A percentile compares a stretch with the other conserved stretches of the same genome.
Evolutionary conservation across 78 protist genomes (phyloP).

Genomic region (Dictyostelium brefeldianum): DNA sequence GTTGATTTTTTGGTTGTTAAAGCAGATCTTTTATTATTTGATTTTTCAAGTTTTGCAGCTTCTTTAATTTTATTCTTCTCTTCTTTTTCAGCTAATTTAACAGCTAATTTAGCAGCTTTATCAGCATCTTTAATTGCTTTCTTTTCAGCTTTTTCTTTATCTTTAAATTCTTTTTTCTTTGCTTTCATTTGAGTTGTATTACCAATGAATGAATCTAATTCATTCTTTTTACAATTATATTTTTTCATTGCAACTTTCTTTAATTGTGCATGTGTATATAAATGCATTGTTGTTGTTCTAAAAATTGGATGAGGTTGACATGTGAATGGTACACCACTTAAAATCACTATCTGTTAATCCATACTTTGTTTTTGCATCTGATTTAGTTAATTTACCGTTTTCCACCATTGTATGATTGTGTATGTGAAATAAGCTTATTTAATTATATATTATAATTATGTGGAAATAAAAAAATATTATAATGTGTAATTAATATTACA

Average conservation of each 20-base stretch:
- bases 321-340: too few relatives aligned
- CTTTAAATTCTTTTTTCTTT: not conserved
- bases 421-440: too few relatives aligned
- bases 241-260: not conserved
- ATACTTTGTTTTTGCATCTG: too few relatives aligned
- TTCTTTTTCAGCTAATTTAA: not conserved
- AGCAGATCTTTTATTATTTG: not conserved
- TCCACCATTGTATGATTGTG: too few relatives aligned
- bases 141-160: not conserved
- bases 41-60: not conserved
- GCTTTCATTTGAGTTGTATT: not conserved
- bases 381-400: too few relatives aligned
- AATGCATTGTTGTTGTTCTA: not conserved
- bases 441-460: too few relatives aligned
- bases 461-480: too few relatives aligned
- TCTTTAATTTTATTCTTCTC: not conserved
- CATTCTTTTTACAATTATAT: not conserved
- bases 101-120: not conserved
- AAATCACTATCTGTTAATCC: too few relatives aligned
- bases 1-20: not conserved
- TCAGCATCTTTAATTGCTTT: not conserved
- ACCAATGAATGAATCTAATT: not conserved
- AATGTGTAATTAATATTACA: too few relatives aligned
- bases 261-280: not conserved
- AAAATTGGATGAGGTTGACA: too few relatives aligned